Base-by-base conservation (phyloP, 2,329 filamentous ascomycete genomes). In the Kalmusia sp. region DNA sequence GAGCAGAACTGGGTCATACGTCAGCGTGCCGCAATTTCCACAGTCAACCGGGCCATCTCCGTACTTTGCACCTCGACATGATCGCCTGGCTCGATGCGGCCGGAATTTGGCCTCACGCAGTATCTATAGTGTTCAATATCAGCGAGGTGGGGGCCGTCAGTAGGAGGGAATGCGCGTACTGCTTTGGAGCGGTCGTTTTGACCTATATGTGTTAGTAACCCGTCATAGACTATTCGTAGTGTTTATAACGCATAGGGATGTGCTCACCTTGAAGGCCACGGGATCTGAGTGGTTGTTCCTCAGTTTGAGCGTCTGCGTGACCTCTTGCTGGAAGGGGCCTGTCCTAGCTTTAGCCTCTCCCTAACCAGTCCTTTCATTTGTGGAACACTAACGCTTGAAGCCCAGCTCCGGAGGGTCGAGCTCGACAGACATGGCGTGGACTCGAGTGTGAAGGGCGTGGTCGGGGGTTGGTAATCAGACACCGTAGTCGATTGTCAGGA, bases 131-230 rank as follows among this genome's bases (percentile, higher is more conserved):
- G 58, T 43, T 51, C 35, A 57, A 53, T 49, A 61, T 63, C 55
- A 68, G 60, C 51, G 28, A 53, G 31, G 40, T 61, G 60, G 58
- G 47, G 51, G 49, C 34, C 47, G 31, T n/a, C 22, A 59, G 54
- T 55, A 58, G 60, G 60, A 49, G 37, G 53, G 51, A 17, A 55
- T 52, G 51, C 44, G 77, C 89, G 72, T 90, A 99, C 93, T 98
- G 95, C 80, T 98, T 98, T 28, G 95, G 95, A 44, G 95, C 95
- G 59, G 95, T 99, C 43, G 95, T 99, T 87, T 99, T 99, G 77
- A 99, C 95, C 92, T 96, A 66, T 28, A 31, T 25, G 39, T 49
- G 62, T 68, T 45, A 65, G 61, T 52, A 25, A 52, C n/a, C n/a
- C n/a, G n/a, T n/a, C n/a, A n/a, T n/a, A n/a, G n/a, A n/a, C n/a